A percentile compares a stretch with the other conserved stretches of the same genome.
Conservation (phyloP, 306 rosid genomes). For the Cucurbita pepo region DNA sequence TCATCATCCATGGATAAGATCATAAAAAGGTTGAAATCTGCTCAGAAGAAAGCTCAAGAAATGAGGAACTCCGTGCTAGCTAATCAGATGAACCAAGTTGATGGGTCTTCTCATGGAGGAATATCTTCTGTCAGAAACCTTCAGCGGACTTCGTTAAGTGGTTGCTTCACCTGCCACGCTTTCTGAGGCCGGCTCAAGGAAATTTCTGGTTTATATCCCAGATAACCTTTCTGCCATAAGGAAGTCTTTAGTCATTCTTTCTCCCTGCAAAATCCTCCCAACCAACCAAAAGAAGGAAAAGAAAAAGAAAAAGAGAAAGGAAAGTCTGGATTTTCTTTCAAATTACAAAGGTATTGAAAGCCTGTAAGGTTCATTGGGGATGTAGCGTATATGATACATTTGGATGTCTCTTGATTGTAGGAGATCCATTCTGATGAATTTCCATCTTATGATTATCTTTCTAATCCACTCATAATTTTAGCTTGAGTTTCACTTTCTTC, state of each 20-base stretch:
- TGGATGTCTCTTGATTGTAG: neutral
- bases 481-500: neutral
- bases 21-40: constrained; percentile 62
- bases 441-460: neutral
- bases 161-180: constrained; percentile 80
- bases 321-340: neutral
- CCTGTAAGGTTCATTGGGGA: neutral
- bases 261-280: neutral
- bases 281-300: neutral
- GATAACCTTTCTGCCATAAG: neutral
- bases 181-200: constrained; percentile 19
- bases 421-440: neutral
- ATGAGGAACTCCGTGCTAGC: constrained; percentile 56
- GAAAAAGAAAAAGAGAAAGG: neutral
- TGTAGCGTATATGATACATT: neutral
- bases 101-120: constrained; percentile 32
- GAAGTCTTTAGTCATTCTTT: neutral
- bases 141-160: constrained; percentile 63
- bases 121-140: constrained; percentile 31
- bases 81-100: constrained; percentile 45
- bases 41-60: constrained; percentile 87
- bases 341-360: neutral
- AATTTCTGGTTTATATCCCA: neutral
- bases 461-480: neutral
- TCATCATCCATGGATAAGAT: constrained; percentile 90